phyloP scores from a whole-genome alignment of 805 yeast genomes.

The Yarrowia bubula region DNA sequence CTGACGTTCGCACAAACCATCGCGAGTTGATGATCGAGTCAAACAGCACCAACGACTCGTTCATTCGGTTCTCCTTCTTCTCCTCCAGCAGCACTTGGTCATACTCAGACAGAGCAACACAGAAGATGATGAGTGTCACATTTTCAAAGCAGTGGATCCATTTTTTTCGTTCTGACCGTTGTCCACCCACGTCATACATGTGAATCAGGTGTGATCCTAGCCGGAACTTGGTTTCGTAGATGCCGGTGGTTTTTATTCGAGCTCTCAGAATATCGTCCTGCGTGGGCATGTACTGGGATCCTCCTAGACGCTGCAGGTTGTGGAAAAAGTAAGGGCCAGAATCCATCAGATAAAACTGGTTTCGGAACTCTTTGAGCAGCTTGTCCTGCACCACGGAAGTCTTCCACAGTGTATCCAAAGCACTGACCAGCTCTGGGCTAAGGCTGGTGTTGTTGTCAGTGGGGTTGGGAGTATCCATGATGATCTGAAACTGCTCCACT shows the following conservation, averaged over 20 bases:
- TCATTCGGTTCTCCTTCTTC: slow-evolving; percentile 63
- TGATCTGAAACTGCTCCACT: slow-evolving; percentile 28
- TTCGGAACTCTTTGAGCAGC: slow-evolving; percentile 49
- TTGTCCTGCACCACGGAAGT: slow-evolving; percentile 59
- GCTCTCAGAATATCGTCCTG: slow-evolving; percentile 79
- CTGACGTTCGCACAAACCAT: slow-evolving; percentile 87
- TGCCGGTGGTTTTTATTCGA: slow-evolving; percentile 89
- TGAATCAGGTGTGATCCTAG: slow-evolving; percentile 67
- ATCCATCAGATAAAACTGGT: slow-evolving; percentile 79
- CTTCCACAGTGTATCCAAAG: slow-evolving; percentile 53
- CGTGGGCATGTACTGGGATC: slow-evolving; percentile 63
- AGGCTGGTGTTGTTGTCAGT: slow-evolving; percentile 44
- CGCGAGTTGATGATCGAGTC: slow-evolving; percentile 89
- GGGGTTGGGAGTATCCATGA: slow-evolving; percentile 13
- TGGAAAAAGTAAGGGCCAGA: slow-evolving; percentile 71
- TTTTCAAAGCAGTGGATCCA: slow-evolving; percentile 98
- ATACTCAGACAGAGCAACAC: slow-evolving; percentile 88
- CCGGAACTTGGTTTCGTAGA: slow-evolving; percentile 75
- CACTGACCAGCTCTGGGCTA: slow-evolving; percentile 49
- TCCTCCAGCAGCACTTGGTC: slow-evolving; percentile 84
- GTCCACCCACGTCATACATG: slow-evolving; percentile 90
- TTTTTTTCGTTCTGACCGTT: slow-evolving; percentile 89
- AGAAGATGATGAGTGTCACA: slow-evolving; percentile 83
- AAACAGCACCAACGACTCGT: slow-evolving; percentile 77
- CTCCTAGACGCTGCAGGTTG: slow-evolving; percentile 59